Evolutionary conservation across 441 rosid species (phyloP).

Genomic region (Aquilaria agallochum): DNA sequence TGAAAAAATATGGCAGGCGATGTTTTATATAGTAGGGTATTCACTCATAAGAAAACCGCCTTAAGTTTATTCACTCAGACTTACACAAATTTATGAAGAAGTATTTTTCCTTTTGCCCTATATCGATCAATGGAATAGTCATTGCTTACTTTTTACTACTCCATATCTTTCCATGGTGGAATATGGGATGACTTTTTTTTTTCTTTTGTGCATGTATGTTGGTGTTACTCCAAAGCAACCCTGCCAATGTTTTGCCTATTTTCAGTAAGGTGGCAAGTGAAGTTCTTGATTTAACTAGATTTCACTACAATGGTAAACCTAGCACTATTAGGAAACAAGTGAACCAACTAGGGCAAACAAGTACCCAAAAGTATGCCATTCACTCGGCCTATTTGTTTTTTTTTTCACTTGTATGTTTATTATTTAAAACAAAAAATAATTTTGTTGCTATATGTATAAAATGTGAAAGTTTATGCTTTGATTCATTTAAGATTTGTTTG

Average conservation of each 20-base stretch:
- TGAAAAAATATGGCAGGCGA: slow-evolving; percentile 95
- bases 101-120: slow-evolving; percentile 29
- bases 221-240: slow-evolving; percentile 57
- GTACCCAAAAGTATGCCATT: slow-evolving; percentile 54
- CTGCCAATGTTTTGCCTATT: slow-evolving; percentile 99
- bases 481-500: too few relatives aligned
- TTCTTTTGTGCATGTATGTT: slow-evolving; percentile 9
- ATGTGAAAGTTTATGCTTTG: too few relatives aligned
- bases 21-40: slow-evolving; percentile 98
- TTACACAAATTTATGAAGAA: slow-evolving; percentile 98
- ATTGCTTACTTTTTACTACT: slow-evolving; percentile 6
- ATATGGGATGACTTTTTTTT: slow-evolving; percentile 19
- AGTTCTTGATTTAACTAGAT: slow-evolving; percentile 92
- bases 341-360: slow-evolving; percentile 49
- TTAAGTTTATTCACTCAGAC: slow-evolving; percentile 96
- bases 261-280: slow-evolving; percentile 97
- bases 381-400: not conserved
- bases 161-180: not conserved
- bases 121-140: not conserved
- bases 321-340: slow-evolving; percentile 59
- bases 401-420: too few relatives aligned
- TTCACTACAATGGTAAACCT: slow-evolving; percentile 86
- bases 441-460: too few relatives aligned
- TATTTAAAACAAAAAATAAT: too few relatives aligned
- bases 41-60: slow-evolving; percentile 74